Evolutionary conservation across 2,329 filamentous ascomycete genomes (phyloP), one percentile per base, ranked within the genome.

Genomic region (Didymella keratinophila): DNA sequence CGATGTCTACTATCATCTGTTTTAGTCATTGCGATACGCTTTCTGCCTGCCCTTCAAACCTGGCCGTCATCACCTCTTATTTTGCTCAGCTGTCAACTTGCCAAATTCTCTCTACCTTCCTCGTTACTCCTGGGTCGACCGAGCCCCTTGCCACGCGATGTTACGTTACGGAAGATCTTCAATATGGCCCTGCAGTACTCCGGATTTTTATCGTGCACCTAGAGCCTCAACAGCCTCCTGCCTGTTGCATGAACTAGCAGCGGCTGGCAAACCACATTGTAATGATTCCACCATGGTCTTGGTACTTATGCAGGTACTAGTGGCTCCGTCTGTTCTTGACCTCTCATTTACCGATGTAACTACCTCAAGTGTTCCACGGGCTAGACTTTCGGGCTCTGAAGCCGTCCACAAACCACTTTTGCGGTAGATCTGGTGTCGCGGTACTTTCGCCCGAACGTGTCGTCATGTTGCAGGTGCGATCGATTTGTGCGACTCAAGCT

Each of bases 281-380:
- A 36, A 44, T 46, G 14, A 28, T 12, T 14, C 11, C 16, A 20
- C 32, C 12, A n/a, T 25, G 7, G 12, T 3, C 27, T 43, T 39
- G 8, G 36, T 20, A 20, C 34, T 55, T 11, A 28, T 48, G 44
- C 44, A 55, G 44, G 36, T 48, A 36, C 44, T 42, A 47, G 36
- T 20, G 32, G 32, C 20, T n/a, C 18, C 36, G 36, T 47, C 51
- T 47, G 16, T 42, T 34, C 32, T 20, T 21, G 14, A 18, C 34
- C 27, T 34, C 18, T 14, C 34, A 25, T 7, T 18, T 39, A 39
- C 36, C 36, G 18, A 20, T 39, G 36, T 20, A 20, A 20, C 18
- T 39, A 39, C 36, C n/a, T 20, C 36, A 12, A n/a, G 23, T 34
- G 16, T 21, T 27, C 36, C 30, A 37, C 23, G 11, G 9, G 21